A percentile compares a stretch with the other conserved stretches of the same genome.
Conservation (phyloP, 768 basidiomycete genomes). For the Lentinula guzmanii region DNA sequence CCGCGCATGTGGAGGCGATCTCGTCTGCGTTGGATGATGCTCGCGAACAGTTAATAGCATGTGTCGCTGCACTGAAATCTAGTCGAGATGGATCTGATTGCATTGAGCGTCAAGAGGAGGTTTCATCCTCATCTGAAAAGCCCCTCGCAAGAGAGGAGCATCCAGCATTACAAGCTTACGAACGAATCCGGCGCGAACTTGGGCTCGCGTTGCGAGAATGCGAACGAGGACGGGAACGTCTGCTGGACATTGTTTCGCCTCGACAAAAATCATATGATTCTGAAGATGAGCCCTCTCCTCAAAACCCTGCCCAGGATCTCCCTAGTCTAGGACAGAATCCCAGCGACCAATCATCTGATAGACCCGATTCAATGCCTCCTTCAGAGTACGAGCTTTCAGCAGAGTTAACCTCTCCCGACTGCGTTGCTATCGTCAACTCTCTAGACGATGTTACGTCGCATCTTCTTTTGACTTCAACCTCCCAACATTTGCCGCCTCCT, state of each 20-base stretch:
- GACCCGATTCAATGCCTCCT: slow-evolving; percentile 34
- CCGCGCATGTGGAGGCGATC: slow-evolving; percentile 67
- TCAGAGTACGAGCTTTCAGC: slow-evolving; percentile 21
- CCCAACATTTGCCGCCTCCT: slow-evolving; percentile 51
- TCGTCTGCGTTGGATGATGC: slow-evolving; percentile 67
- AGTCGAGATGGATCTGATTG: slow-evolving; percentile 14
- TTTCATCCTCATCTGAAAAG: slow-evolving; percentile 4
- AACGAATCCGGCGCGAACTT: slow-evolving; percentile 67
- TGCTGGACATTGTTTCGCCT: slow-evolving; percentile 52
- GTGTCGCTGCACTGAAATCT: slow-evolving; percentile 47
- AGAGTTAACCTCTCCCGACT: slow-evolving; percentile 9
- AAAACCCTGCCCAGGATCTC: slow-evolving; percentile 39
- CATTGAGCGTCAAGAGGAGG: slow-evolving; percentile 16
- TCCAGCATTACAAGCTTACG: slow-evolving; percentile 65
- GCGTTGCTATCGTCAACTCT: slow-evolving; percentile 20
- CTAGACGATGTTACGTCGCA: slow-evolving; percentile 54
- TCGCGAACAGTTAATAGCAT: slow-evolving; percentile 56
- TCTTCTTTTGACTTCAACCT: slow-evolving; percentile 43
- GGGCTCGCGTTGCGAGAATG: slow-evolving; percentile 77
- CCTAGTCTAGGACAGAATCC: slow-evolving; percentile 49
- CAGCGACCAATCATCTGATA: slow-evolving; percentile 42
- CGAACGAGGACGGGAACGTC: slow-evolving; percentile 66
- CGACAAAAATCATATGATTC: slow-evolving; percentile 11
- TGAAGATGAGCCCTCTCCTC: slow-evolving; percentile 16
- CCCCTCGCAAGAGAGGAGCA: slow-evolving; percentile 26